Conservation (phyloP, 768 basidiomycete genomes). For the Agrocybe praecox region DNA sequence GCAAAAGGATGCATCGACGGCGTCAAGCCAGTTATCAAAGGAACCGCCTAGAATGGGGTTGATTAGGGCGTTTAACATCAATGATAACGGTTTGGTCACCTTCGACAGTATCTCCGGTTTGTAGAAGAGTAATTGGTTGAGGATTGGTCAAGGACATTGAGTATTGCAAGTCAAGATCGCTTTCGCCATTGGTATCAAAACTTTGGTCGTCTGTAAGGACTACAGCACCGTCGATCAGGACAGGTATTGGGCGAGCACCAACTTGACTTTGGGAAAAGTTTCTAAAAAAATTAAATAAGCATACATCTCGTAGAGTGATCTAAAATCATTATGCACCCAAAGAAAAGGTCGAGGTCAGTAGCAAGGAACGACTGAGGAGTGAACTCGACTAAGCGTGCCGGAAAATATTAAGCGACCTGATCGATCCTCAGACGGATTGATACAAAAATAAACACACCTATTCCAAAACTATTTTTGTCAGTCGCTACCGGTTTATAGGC, state of each 20-base stretch:
- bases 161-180: slow-evolving; percentile 60
- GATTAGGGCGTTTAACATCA: background rate
- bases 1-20: slow-evolving; percentile 47
- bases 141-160: slow-evolving; percentile 48
- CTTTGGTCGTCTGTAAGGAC: slow-evolving; percentile 42
- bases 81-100: slow-evolving; percentile 23
- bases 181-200: slow-evolving; percentile 55
- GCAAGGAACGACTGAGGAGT: slow-evolving; percentile 49
- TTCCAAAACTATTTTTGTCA: slow-evolving; percentile 39
- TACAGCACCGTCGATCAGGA: slow-evolving; percentile 34
- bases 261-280: slow-evolving; percentile 40
- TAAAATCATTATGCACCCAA: slow-evolving; percentile 14
- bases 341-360: slow-evolving; percentile 48
- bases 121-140: slow-evolving; percentile 44
- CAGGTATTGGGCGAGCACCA: slow-evolving; percentile 33
- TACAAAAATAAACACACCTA: slow-evolving; percentile 26
- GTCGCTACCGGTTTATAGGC: slow-evolving; percentile 32
- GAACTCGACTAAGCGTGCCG: slow-evolving; percentile 44
- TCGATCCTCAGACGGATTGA: slow-evolving; percentile 11
- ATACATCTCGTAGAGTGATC: background rate
- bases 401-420: slow-evolving; percentile 14
- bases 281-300: slow-evolving; percentile 7
- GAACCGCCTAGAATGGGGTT: slow-evolving; percentile 35
- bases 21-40: slow-evolving; percentile 52
- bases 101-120: slow-evolving; percentile 44